Evolutionary conservation across 306 rosid genomes (phyloP), one percentile per base, ranked within the genome.

Genomic region (Abrus pulchellus): DNA sequence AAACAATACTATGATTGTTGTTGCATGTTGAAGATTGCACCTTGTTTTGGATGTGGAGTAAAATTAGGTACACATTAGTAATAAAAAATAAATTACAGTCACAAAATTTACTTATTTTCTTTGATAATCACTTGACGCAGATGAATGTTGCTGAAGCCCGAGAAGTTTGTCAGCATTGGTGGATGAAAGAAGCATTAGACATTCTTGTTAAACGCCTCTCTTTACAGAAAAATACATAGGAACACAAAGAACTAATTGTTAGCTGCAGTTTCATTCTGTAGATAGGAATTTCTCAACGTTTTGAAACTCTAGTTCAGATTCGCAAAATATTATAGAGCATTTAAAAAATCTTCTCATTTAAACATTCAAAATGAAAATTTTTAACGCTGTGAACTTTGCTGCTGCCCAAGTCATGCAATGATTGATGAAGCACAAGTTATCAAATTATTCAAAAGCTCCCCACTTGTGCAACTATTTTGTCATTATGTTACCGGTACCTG

Each of bases 131-230:
- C 3, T 59, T 36, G 67, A 14, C 74, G 59, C 59, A 94, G 99
- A 89, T 96, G 99, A 82, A 73, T 69, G 92, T 87, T 13, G 76
- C 49, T 1, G 89, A 89, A 84, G 99, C 98, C 0, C 75, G 90
- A 86, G 97, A 92, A 78, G 97, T 85, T 33, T 96, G 99, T 68
- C 89, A 88, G 49, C 99, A 96, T 70, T 88, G 94, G 98, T 96
- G 99, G 99, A 96, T 96, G 99, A 93, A 93, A 79, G 98, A 96
- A 85, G 99, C 99, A 65, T 87, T 96, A 34, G 93, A 96, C 80
- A 87, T 86, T 53, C 90, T 93, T 76, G 94, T 96, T 33, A 74
- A 90, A 70, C 55, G 97, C 69, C 79, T 89, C 36, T 70, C 85
- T 44, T 61, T 40, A 6, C 72, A 82, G 12, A 65, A 86, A 34